phyloP scores from a whole-genome alignment of 441 rosid species.

The Pelargonium myrrhifolium region DNA sequence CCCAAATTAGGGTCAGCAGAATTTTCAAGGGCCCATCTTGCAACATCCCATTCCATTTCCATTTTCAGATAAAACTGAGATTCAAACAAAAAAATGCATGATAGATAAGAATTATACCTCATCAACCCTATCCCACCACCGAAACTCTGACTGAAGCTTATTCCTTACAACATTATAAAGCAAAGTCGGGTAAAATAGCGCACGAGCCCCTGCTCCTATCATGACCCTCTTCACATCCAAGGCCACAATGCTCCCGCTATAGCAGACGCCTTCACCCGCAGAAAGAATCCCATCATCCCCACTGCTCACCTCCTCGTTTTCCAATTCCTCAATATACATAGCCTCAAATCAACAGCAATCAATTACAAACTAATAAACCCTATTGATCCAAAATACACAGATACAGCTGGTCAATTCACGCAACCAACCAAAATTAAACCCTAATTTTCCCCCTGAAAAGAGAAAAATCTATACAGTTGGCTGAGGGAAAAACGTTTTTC shows the following conservation, averaged over 20 bases:
- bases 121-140: constrained; percentile 72
- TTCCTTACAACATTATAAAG: constrained; percentile 72
- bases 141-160: constrained; percentile 55
- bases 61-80: not conserved
- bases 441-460: not conserved
- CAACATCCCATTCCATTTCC: not conserved
- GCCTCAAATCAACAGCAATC: constrained; percentile 12
- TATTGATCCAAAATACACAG: not conserved
- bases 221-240: constrained; percentile 42
- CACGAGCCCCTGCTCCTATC: constrained; percentile 76
- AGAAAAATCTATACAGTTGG: not conserved
- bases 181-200: constrained; percentile 60
- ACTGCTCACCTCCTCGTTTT: constrained; percentile 30
- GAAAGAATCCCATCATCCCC: constrained; percentile 20
- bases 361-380: not conserved
- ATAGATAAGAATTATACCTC: constrained; percentile 30
- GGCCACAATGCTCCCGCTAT: constrained; percentile 20
- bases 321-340: constrained; percentile 55
- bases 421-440: not conserved
- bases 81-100: not conserved
- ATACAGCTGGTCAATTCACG: constrained; percentile 6
- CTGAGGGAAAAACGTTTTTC: not conserved
- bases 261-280: constrained; percentile 11
- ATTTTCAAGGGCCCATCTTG: not conserved
- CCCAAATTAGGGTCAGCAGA: not conserved